Evolutionary conservation across 2,329 filamentous ascomycete genomes (phyloP).

Genomic region (Colletotrichum salicis): DNA sequence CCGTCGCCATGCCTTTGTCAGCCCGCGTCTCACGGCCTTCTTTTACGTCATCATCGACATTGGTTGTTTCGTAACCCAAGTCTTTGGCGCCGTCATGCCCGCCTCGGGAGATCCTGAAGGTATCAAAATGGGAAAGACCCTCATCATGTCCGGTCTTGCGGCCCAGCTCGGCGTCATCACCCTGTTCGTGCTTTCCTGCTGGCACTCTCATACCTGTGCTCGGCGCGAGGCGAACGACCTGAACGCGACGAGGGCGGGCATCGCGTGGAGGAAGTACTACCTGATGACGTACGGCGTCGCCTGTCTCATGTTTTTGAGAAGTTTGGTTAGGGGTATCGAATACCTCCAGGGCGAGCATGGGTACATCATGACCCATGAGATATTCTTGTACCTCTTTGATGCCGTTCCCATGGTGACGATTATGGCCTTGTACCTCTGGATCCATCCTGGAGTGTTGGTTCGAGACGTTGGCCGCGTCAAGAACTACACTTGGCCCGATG

Average conservation of each 20-base stretch:
- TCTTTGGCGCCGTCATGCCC: slow-evolving; percentile 45
- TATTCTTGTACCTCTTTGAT: slow-evolving; percentile 56
- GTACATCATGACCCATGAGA: slow-evolving; percentile 52
- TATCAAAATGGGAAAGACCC: slow-evolving; percentile 34
- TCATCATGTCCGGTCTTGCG: slow-evolving; percentile 51
- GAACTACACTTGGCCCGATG: neutral
- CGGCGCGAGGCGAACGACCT: neutral
- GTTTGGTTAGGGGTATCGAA: slow-evolving; percentile 37
- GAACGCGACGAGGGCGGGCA: slow-evolving; percentile 3
- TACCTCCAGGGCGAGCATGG: slow-evolving; percentile 41
- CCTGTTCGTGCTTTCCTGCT: slow-evolving; percentile 49
- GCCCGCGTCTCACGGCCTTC: slow-evolving; percentile 52
- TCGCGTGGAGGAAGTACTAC: slow-evolving; percentile 37
- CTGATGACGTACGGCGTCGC: slow-evolving; percentile 34
- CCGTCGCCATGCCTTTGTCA: slow-evolving; percentile 49
- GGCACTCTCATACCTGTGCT: slow-evolving; percentile 11
- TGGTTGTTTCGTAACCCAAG: slow-evolving; percentile 54
- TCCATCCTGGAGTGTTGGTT: slow-evolving; percentile 35
- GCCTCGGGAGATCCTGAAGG: slow-evolving; percentile 35
- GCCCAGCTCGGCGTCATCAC: slow-evolving; percentile 62
- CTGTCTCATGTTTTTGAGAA: slow-evolving; percentile 34
- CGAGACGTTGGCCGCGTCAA: slow-evolving; percentile 20
- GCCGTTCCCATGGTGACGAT: slow-evolving; percentile 52
- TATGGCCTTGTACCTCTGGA: slow-evolving; percentile 42
- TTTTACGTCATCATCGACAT: slow-evolving; percentile 61